phyloP scores from a whole-genome alignment of 2,329 filamentous ascomycete genomes.

The Pestalotiopsis sp. region DNA sequence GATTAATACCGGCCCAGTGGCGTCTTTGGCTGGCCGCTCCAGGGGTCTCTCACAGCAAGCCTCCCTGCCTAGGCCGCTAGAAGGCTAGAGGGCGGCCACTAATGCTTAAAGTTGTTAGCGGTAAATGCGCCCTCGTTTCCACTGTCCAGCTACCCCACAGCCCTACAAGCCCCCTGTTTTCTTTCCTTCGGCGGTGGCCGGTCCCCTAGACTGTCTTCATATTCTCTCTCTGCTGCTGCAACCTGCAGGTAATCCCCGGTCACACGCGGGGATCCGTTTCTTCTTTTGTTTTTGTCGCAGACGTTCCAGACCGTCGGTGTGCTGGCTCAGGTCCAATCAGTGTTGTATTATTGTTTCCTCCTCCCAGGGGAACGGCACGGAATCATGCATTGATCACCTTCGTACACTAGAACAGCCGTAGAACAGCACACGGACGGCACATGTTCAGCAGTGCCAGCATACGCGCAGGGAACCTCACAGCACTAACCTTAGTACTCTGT shows the following conservation, averaged over 20 bases:
- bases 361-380: not conserved
- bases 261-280: not conserved
- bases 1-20: not conserved
- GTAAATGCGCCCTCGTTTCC: not conserved
- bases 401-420: not conserved
- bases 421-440: not conserved
- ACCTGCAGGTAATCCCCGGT: not conserved
- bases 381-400: not conserved
- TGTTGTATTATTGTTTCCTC: not conserved
- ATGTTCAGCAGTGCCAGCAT: not conserved
- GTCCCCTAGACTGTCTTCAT: not conserved
- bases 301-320: not conserved
- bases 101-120: not conserved
- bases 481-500: no score
- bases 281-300: not conserved
- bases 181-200: not conserved
- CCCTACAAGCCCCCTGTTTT: not conserved
- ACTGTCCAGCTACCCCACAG: not conserved
- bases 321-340: not conserved
- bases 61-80: not conserved
- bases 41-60: not conserved
- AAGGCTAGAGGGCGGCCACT: no score
- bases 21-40: not conserved
- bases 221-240: not conserved
- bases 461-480: not conserved